Evolutionary conservation across 495 filamentous ascomycete species (phyloP).

Genomic region (Xylaria sp.): DNA sequence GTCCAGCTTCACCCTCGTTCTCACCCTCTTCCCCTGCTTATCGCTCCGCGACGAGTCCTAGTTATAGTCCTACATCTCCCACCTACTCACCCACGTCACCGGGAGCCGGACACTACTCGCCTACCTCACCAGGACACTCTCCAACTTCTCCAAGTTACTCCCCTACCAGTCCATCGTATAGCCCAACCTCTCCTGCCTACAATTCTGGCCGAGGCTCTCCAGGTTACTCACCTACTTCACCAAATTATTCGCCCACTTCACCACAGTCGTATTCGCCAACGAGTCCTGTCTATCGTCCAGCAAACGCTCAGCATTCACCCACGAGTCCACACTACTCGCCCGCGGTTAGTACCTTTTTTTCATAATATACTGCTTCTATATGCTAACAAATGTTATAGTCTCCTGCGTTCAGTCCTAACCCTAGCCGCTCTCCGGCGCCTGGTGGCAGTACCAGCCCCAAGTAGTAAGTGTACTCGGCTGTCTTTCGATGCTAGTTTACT

Average conservation of each 20-base stretch:
- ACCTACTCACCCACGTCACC: conserved; percentile 79
- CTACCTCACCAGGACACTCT: conserved; percentile 63
- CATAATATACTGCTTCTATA: not conserved
- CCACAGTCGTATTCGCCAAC: conserved; percentile 79
- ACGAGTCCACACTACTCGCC: conserved; percentile 63
- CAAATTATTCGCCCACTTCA: conserved; percentile 71
- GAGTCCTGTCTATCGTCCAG: conserved; percentile 65
- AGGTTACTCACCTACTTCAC: conserved; percentile 43
- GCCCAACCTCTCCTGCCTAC: conserved; percentile 68
- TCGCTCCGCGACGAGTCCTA: conserved; percentile 66
- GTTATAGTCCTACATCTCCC: conserved; percentile 85
- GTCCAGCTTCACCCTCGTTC: conserved; percentile 79
- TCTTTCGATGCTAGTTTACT: not conserved
- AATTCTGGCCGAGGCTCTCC: conserved; percentile 49
- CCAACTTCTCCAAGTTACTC: conserved; percentile 75
- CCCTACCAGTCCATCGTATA: conserved; percentile 65
- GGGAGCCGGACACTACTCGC: conserved; percentile 66
- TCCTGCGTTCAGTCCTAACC: conserved; percentile 31
- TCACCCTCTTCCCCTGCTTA: conserved; percentile 77
- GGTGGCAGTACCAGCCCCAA: conserved; percentile 32
- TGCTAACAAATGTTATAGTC: conserved; percentile 35
- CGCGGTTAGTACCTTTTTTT: conserved; percentile 40
- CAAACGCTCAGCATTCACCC: conserved; percentile 54
- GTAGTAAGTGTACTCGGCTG: conserved; percentile 23
- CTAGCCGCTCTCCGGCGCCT: conserved; percentile 24